Conservation (phyloP, 2,329 filamentous ascomycete genomes). For the Botrytis elliptica region DNA sequence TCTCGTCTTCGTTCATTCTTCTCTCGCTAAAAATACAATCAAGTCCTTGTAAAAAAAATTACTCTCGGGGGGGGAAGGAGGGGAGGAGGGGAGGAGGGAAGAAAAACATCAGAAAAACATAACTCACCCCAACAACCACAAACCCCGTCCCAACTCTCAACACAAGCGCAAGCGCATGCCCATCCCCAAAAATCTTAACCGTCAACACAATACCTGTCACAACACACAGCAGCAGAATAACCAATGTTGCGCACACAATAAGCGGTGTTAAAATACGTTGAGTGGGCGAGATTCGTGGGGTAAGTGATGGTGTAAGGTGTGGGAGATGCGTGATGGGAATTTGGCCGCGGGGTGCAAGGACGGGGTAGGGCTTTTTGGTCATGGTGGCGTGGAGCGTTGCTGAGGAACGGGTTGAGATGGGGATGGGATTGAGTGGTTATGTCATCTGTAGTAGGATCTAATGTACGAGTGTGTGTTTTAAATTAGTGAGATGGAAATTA, state of each 20-base stretch:
- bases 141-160: slow-evolving; percentile 11
- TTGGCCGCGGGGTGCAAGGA: neutral
- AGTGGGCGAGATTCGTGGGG: slow-evolving; percentile 11
- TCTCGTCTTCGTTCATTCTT: too few species aligned
- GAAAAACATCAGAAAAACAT: neutral
- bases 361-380: neutral
- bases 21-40: too few species aligned
- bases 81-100: too few species aligned
- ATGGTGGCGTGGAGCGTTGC: neutral
- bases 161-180: neutral
- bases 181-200: slow-evolving; percentile 17
- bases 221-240: slow-evolving; percentile 21
- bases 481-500: too few species aligned
- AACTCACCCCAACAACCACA: slow-evolving; percentile 31
- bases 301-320: neutral
- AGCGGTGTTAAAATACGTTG: slow-evolving; percentile 27
- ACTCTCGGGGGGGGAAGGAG: too few species aligned
- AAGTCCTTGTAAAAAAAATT: too few species aligned
- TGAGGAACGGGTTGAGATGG: neutral
- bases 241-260: slow-evolving; percentile 26
- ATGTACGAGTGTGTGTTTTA: neutral
- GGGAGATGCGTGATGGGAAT: slow-evolving; percentile 9
- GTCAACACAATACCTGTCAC: slow-evolving; percentile 25
- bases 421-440: neutral
- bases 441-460: neutral